A percentile compares a stretch with the other conserved stretches of the same genome.
These are phyloP conservation scores for Colletotrichum cordylinicola DNA, from an alignment of 2,329 filamentous ascomycete genomes.

Conservation along the genomic window DNA sequence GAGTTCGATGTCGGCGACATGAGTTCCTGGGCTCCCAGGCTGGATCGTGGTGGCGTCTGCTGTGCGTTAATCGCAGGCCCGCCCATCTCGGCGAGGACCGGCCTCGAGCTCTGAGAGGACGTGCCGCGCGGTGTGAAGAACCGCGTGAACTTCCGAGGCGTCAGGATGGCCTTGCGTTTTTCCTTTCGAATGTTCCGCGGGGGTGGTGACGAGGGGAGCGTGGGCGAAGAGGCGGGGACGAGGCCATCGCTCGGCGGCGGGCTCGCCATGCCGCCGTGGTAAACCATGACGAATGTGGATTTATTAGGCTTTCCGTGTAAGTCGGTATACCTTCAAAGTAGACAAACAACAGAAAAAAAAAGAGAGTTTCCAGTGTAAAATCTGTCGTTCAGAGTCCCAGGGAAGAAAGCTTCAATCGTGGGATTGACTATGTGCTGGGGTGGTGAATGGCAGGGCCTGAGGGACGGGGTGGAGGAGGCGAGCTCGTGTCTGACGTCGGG, in stretches of 20 bases:
- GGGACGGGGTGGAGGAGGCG: neutral
- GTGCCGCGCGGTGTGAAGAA: slow-evolving; percentile 59
- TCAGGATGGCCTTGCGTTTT: slow-evolving; percentile 56
- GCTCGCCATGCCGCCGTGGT: slow-evolving; percentile 22
- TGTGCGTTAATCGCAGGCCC: slow-evolving; percentile 40
- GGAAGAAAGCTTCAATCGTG: neutral
- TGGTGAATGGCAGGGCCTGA: neutral
- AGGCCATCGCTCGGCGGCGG: slow-evolving; percentile 24
- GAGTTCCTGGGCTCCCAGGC: neutral
- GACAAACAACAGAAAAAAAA: neutral
- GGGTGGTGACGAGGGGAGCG: slow-evolving; percentile 29
- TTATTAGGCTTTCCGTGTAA: neutral
- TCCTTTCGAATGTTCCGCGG: slow-evolving; percentile 41
- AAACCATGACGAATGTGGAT: slow-evolving; percentile 10
- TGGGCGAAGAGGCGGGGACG: slow-evolving; percentile 23
- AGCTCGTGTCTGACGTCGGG: slow-evolving; percentile 12
- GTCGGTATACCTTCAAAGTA: neutral
- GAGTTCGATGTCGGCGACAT: slow-evolving; percentile 7
- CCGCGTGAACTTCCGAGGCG: slow-evolving; percentile 56
- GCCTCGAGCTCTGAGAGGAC: slow-evolving; percentile 41
- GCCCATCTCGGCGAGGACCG: slow-evolving; percentile 46
- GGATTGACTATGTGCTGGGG: neutral
- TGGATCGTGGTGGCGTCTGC: slow-evolving; percentile 17
- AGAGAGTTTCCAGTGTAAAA: neutral
- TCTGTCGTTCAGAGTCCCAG: neutral